These are phyloP conservation scores for Trichoderma asperelloides DNA, from an alignment of 495 filamentous ascomycete species.

Conservation along the genomic window DNA sequence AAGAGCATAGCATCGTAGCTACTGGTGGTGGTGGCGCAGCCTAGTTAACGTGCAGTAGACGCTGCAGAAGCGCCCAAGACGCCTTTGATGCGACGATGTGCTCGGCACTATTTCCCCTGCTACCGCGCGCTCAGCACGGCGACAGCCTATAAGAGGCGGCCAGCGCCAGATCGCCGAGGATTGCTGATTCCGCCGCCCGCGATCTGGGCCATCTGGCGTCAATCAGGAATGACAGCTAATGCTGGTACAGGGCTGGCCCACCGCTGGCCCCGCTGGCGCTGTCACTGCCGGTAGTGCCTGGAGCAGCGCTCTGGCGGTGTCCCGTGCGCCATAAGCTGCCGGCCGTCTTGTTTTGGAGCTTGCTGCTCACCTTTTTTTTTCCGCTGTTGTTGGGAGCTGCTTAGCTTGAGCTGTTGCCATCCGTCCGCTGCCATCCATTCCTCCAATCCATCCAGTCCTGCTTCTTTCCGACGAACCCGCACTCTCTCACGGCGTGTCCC, in stretches of 20 bases:
- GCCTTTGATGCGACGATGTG: not conserved
- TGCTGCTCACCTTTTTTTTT: not conserved
- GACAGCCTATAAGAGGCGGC: not conserved
- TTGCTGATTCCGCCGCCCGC: not conserved
- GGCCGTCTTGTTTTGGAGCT: not conserved
- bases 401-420: too few relatives aligned
- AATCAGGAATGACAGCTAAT: not conserved
- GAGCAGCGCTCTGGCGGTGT: not conserved
- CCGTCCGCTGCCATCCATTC: too few relatives aligned
- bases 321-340: not conserved
- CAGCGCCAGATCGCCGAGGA: not conserved
- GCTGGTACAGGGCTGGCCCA: not conserved
- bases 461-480: too few relatives aligned
- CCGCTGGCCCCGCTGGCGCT: conserved; percentile 2
- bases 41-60: not conserved
- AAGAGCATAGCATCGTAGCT: not conserved
- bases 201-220: not conserved
- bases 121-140: not conserved
- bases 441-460: too few relatives aligned
- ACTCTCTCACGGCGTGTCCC: too few relatives aligned
- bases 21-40: conserved; percentile 4
- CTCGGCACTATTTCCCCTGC: not conserved
- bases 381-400: not conserved
- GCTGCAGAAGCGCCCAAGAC: not conserved
- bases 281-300: not conserved